Conservation (phyloP, 768 basidiomycete species). For the Xerocomus potaroensis region DNA sequence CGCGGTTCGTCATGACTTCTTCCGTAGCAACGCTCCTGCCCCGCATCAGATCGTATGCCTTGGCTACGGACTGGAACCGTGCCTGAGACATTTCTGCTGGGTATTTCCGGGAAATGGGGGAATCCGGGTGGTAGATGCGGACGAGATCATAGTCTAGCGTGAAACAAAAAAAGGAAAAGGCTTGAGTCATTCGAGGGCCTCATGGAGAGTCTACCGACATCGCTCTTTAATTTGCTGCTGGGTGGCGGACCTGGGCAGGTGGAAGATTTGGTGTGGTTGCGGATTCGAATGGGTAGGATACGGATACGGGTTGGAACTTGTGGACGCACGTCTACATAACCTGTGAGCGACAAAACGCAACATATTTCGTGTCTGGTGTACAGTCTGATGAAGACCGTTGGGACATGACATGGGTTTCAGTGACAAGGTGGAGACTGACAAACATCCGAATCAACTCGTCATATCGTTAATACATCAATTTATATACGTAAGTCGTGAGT, state of each 20-base stretch:
- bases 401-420: slow-evolving; percentile 1
- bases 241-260: slow-evolving; percentile 49
- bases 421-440: neutral
- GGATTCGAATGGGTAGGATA: slow-evolving; percentile 49
- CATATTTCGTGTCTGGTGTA: slow-evolving; percentile 3
- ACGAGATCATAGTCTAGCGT: slow-evolving; percentile 72
- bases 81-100: slow-evolving; percentile 51
- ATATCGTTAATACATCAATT: too few relatives aligned
- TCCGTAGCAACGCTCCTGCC: slow-evolving; percentile 36
- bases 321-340: slow-evolving; percentile 17
- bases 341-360: slow-evolving; percentile 2
- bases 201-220: slow-evolving; percentile 37
- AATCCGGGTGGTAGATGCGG: slow-evolving; percentile 75
- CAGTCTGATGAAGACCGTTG: slow-evolving; percentile 3
- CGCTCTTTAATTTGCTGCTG: slow-evolving; percentile 53
- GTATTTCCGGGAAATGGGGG: slow-evolving; percentile 38
- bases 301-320: slow-evolving; percentile 38
- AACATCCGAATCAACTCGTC: too few relatives aligned
- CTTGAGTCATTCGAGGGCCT: neutral
- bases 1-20: slow-evolving; percentile 13
- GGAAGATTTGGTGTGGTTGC: slow-evolving; percentile 61
- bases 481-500: slow-evolving; percentile 1
- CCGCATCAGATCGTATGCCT: slow-evolving; percentile 63
- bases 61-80: slow-evolving; percentile 64
- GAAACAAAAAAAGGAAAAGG: neutral